Conservation (phyloP, 1,139 yeast species). For the Zygosaccharomyces pseudobailii region DNA sequence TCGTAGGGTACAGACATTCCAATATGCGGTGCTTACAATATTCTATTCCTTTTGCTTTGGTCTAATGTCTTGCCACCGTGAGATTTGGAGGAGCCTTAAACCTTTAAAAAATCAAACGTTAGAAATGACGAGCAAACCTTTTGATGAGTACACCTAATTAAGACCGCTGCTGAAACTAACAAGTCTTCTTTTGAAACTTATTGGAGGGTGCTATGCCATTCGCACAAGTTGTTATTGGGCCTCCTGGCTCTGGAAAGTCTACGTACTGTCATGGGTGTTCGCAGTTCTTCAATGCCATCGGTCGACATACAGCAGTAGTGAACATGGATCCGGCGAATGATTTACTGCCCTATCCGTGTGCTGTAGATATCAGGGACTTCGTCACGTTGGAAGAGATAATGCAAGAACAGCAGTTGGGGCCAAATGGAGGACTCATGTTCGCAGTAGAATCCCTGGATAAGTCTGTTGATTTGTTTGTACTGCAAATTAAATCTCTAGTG, state of each 20-base stretch:
- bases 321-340: slow-evolving; percentile 97
- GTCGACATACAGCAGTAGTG: slow-evolving; percentile 75
- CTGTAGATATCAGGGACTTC: slow-evolving; percentile 82
- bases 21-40: not conserved
- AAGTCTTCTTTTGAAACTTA: not conserved
- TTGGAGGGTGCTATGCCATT: slow-evolving; percentile 44
- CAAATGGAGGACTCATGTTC: slow-evolving; percentile 91
- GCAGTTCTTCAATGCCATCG: slow-evolving; percentile 90
- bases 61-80: slow-evolving; percentile 5
- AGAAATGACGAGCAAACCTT: slow-evolving; percentile 2
- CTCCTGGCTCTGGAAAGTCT: slow-evolving; percentile 97
- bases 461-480: slow-evolving; percentile 55
- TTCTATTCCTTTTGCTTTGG: not conserved
- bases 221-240: slow-evolving; percentile 93
- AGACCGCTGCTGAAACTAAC: not conserved
- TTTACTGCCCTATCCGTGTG: slow-evolving; percentile 70
- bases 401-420: slow-evolving; percentile 79
- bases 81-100: not conserved
- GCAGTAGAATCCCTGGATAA: slow-evolving; percentile 70
- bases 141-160: slow-evolving; percentile 6
- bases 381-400: slow-evolving; percentile 85
- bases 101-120: slow-evolving; percentile 2
- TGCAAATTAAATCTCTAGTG: slow-evolving; percentile 53
- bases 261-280: slow-evolving; percentile 90
- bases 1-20: slow-evolving; percentile 38